Evolutionary conservation across 495 filamentous ascomycete genomes (phyloP).

Genomic region (Penicillium steckii): DNA sequence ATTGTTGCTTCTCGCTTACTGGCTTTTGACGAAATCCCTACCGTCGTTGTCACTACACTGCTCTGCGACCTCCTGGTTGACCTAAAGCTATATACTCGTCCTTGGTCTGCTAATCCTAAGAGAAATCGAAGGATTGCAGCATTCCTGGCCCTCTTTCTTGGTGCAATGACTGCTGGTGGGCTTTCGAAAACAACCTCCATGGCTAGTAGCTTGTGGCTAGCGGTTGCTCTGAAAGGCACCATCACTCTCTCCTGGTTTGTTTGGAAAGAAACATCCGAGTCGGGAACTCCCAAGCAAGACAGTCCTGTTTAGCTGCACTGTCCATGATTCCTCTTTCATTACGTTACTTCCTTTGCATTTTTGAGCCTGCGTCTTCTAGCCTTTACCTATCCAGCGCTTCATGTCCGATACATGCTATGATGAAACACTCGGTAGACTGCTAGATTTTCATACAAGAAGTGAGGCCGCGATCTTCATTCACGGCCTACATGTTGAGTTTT

Average conservation of each 20-base stretch:
- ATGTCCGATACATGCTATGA: no score
- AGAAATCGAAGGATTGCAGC: slow-evolving; percentile 33
- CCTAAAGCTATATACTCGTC: slow-evolving; percentile 21
- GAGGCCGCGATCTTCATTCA: no score
- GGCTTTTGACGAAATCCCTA: slow-evolving; percentile 66
- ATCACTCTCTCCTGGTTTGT: slow-evolving; percentile 34
- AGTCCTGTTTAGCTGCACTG: not conserved
- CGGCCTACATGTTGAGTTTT: no score
- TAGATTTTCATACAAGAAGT: no score
- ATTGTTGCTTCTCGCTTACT: slow-evolving; percentile 60
- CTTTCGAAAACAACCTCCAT: slow-evolving; percentile 29
- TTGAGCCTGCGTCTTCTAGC: not conserved
- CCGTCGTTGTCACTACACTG: slow-evolving; percentile 66
- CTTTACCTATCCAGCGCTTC: not conserved
- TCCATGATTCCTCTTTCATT: not conserved
- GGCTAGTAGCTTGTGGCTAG: slow-evolving; percentile 38
- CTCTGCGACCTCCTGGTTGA: slow-evolving; percentile 58
- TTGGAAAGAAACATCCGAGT: slow-evolving; percentile 18
- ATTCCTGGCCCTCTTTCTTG: slow-evolving; percentile 35
- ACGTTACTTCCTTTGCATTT: not conserved
- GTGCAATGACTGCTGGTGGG: slow-evolving; percentile 40
- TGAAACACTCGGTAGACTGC: no score
- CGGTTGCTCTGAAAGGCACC: slow-evolving; percentile 31
- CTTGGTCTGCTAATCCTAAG: slow-evolving; percentile 28
- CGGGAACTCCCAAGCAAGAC: not conserved